These are phyloP conservation scores for Kokia cookei DNA, from an alignment of 441 rosid genomes.

Conservation along the genomic window DNA sequence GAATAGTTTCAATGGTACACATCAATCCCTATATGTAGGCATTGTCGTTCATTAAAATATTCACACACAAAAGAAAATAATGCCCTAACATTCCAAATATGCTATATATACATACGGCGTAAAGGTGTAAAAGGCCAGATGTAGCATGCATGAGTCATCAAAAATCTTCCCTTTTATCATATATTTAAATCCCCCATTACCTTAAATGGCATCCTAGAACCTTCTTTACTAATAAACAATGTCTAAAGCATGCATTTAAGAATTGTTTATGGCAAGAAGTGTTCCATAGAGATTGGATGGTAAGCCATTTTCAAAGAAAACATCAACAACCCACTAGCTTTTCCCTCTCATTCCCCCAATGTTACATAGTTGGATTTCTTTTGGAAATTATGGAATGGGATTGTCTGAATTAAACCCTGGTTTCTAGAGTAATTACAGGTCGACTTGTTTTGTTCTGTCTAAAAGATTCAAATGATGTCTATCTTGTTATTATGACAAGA, in stretches of 20 bases:
- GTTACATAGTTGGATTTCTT: no score
- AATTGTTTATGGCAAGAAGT: constrained; percentile 31
- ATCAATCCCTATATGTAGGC: constrained; percentile 22
- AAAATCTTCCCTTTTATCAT: background rate
- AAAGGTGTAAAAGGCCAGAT: constrained; percentile 12
- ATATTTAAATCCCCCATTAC: constrained; percentile 31
- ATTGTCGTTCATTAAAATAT: constrained; percentile 11
- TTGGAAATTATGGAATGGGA: no score
- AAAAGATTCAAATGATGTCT: background rate
- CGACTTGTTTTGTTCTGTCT: background rate
- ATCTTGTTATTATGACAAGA: background rate
- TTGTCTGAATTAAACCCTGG: no score
- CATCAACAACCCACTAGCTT: constrained; percentile 49
- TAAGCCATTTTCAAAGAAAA: constrained; percentile 35
- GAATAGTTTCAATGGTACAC: constrained; percentile 1
- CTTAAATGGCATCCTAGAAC: constrained; percentile 42
- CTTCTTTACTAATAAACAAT: constrained; percentile 32
- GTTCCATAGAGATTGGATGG: constrained; percentile 29
- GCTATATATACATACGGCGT: constrained; percentile 1
- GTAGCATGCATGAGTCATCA: constrained; percentile 24
- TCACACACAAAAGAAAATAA: background rate
- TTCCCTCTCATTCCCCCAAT: background rate
- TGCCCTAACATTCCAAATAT: constrained; percentile 26
- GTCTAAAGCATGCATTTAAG: constrained; percentile 28
- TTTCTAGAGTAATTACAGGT: background rate